A percentile compares a stretch with the other conserved stretches of the same genome.
Evolutionary conservation across 257 asterid genomes (phyloP).

Genomic region (Fraxinus excelsior): DNA sequence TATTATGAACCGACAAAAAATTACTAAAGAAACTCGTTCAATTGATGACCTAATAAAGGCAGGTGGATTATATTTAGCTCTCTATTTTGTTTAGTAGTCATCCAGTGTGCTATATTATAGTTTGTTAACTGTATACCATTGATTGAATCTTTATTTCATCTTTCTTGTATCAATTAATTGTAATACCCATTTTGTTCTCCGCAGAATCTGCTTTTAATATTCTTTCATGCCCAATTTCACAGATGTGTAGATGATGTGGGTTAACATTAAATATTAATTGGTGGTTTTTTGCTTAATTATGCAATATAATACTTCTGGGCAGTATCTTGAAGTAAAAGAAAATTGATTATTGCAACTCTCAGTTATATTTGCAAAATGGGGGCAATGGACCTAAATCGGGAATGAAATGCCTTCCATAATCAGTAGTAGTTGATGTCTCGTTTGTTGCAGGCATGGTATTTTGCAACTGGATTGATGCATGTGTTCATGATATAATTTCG

Average conservation of each 20-base stretch:
- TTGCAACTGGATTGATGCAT: not conserved
- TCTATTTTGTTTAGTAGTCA: constrained; percentile 5
- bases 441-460: not conserved
- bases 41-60: constrained; percentile 95
- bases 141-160: not conserved
- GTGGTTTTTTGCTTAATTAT: not conserved
- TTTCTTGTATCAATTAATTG: not conserved
- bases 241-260: not conserved
- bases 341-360: constrained; percentile 3
- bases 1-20: constrained; percentile 84
- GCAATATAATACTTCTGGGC: not conserved
- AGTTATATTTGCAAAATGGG: not conserved
- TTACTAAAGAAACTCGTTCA: constrained; percentile 75
- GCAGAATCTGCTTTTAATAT: not conserved
- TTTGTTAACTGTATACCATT: not conserved
- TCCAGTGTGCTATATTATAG: not conserved
- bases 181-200: not conserved
- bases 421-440: not conserved
- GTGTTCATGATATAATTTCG: not conserved
- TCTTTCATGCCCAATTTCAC: not conserved
- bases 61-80: constrained; percentile 43
- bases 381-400: not conserved
- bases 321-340: constrained; percentile 2
- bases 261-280: not conserved
- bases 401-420: not conserved